Conservation (phyloP, 1,139 yeast species). For the Nakaseomyces nivariensis region DNA sequence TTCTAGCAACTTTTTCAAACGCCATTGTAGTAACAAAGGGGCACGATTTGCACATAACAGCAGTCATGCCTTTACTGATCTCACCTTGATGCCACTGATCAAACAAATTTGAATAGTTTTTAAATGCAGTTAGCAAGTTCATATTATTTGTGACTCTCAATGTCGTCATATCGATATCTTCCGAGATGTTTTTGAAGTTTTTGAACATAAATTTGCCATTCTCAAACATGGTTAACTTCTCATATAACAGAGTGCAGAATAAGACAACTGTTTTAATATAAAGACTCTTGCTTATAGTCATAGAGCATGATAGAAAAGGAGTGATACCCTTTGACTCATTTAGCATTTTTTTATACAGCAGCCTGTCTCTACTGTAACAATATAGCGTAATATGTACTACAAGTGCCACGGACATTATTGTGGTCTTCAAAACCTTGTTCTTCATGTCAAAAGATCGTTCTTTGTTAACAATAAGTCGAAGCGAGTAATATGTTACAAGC, state of each 20-base stretch:
- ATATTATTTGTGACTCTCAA: conserved; percentile 5
- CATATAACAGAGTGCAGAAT: conserved; percentile 13
- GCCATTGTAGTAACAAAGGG: conserved; percentile 9
- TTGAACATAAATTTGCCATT: conserved; percentile 8
- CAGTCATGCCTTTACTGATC: conserved; percentile 6
- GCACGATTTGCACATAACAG: conserved; percentile 10
- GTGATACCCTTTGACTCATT: not conserved
- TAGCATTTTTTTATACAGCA: not conserved
- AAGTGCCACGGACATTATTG: conserved; percentile 5
- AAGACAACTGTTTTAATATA: conserved; percentile 9
- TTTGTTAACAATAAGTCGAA: not conserved
- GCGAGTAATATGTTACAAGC: conserved; percentile 1
- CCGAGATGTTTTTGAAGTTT: conserved; percentile 1
- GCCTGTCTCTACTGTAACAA: conserved; percentile 6
- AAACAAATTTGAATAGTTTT: conserved; percentile 11
- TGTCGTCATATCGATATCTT: conserved; percentile 12
- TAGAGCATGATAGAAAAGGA: conserved; percentile 3
- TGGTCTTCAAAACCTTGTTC: not conserved
- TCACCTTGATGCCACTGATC: conserved; percentile 7
- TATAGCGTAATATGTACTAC: conserved; percentile 4
- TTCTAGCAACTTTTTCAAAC: conserved; percentile 13
- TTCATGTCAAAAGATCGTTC: not conserved
- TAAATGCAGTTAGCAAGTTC: conserved; percentile 10
- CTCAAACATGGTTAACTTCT: conserved; percentile 15
- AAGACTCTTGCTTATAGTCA: not conserved